phyloP scores from a whole-genome alignment of 345 rosid genomes.

The Ceriops zippeliana region DNA sequence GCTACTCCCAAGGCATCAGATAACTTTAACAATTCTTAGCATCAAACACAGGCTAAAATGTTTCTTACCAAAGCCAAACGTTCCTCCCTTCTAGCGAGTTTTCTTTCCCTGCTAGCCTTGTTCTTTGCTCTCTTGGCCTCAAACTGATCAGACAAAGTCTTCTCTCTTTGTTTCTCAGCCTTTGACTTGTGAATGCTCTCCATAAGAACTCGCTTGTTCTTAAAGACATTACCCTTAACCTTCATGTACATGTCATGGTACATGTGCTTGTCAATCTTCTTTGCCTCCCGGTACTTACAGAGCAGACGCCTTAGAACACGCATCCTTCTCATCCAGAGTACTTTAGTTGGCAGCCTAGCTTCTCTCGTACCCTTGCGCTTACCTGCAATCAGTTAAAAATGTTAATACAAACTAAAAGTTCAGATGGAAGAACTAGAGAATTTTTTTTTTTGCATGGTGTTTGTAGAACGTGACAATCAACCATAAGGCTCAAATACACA shows the following conservation, averaged over 20 bases:
- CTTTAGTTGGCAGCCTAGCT: conserved; percentile 90
- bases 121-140: conserved; percentile 96
- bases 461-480: too few species aligned
- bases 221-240: conserved; percentile 91
- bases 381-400: conserved; percentile 39
- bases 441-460: too few species aligned
- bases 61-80: conserved; percentile 68
- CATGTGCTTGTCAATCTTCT: conserved; percentile 98
- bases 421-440: background rate
- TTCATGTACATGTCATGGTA: conserved; percentile 99
- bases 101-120: conserved; percentile 96
- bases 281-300: conserved; percentile 75
- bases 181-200: conserved; percentile 91
- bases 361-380: conserved; percentile 93
- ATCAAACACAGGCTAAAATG: too few species aligned
- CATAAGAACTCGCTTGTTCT: conserved; percentile 96
- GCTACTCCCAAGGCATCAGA: too few species aligned
- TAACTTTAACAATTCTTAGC: too few species aligned
- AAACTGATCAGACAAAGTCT: conserved; percentile 87
- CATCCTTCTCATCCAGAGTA: conserved; percentile 97
- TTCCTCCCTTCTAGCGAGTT: conserved; percentile 78
- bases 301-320: conserved; percentile 85
- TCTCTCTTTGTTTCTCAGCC: conserved; percentile 98
- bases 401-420: background rate
- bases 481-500: too few species aligned